Evolutionary conservation across 1,284 basidiomycete genomes (phyloP), one percentile per base, ranked within the genome.

Genomic region (Ustilago hordei): DNA sequence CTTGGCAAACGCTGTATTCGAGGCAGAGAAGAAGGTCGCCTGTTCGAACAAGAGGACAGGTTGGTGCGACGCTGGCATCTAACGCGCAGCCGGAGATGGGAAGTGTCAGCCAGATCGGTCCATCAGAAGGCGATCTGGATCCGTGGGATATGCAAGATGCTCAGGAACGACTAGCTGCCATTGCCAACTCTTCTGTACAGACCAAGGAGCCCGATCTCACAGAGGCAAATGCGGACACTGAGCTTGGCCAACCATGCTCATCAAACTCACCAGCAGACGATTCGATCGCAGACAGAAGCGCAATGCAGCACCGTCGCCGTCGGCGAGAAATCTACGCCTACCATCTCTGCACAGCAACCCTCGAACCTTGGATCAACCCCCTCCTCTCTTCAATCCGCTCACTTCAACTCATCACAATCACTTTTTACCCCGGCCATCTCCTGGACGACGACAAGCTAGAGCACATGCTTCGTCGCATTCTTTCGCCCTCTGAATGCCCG

Each of bases 381-480:
- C 54, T 68, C 9, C 55, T 79, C 19, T 28, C 66, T 17, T 72
- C 70, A 8, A 32, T 79, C 28, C 70, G 71, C 36, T 61, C 70
- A 8, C 62, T 79, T 7, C 64, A 62, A 1, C 63, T 74, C 41
- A 69, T 79, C 55, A 76, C 71, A 0, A 35, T 79, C 45, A 79
- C 74, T n/a, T 74, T 79, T 54, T 73, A 62, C 32, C 78, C 78
- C 0, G 78, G 75, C 8, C 63, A 69, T 60, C 58, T 77, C 8
- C 55, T 79, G 4, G 78, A 77, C 53, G 78, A 79, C 36, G 78
- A 79, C 64, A 77, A 77, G 62, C 57, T 79, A 1, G 73, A 79
- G 28, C 74, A 79, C 47, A 76, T 74, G 70, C 62, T 79, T 6
- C 63, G 74, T 8, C 66, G 72, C 13, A 73, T 79, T 34, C 59